Percentiles rank a stretch among this genome's conserved stretches.
Conservation (phyloP, 2,329 filamentous ascomycete genomes). For the Arthrobotrys conoides region DNA sequence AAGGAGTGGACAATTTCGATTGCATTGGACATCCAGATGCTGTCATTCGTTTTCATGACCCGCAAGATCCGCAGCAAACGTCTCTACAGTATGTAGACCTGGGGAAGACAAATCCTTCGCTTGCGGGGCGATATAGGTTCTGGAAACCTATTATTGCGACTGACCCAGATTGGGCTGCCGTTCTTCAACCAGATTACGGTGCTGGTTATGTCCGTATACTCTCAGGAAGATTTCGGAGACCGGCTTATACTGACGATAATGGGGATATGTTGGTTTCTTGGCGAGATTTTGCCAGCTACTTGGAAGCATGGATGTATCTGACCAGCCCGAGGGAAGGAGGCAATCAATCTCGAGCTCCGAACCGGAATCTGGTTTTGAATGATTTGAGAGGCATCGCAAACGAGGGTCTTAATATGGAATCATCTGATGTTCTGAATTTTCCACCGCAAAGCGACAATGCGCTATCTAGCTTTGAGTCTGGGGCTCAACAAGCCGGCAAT, state of each 20-base stretch:
- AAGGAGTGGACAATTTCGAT: slow-evolving; percentile 13
- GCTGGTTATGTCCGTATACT: slow-evolving; percentile 28
- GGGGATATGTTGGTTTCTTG: not conserved
- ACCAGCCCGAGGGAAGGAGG: no score
- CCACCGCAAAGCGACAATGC: not conserved
- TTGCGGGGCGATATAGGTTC: slow-evolving; percentile 34
- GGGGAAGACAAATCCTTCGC: slow-evolving; percentile 3
- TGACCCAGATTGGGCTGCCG: not conserved
- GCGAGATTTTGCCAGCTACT: slow-evolving; percentile 5
- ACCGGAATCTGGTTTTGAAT: no score
- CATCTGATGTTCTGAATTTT: not conserved
- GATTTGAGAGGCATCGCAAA: not conserved
- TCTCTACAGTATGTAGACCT: slow-evolving; percentile 34
- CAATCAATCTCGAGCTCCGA: no score
- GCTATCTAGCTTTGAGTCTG: no score
- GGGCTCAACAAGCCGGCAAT: no score
- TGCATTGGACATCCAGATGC: slow-evolving; percentile 30
- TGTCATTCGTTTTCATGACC: slow-evolving; percentile 49
- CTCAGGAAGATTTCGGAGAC: not conserved
- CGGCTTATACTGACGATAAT: not conserved
- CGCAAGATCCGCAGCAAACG: not conserved
- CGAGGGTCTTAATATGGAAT: not conserved
- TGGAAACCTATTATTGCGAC: slow-evolving; percentile 42
- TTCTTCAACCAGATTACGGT: slow-evolving; percentile 18
- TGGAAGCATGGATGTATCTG: not conserved